Evolutionary conservation across 192 early-diverging fungal genomes (phyloP).

Genomic region (Backusella liffmaniae): DNA sequence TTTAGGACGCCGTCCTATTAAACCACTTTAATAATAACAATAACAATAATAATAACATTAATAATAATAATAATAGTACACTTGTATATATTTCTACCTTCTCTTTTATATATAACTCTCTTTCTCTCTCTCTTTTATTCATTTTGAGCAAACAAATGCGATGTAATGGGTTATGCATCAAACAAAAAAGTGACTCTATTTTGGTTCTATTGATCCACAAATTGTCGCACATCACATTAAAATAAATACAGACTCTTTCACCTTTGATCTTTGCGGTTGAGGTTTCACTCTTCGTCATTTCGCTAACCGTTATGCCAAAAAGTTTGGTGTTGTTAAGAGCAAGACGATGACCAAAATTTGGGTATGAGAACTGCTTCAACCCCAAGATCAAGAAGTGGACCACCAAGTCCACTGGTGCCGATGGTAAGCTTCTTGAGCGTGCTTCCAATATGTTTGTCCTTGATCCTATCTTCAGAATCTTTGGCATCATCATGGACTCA

Average conservation of each 20-base stretch:
- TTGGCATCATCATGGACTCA: slow-evolving; percentile 93
- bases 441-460: slow-evolving; percentile 96
- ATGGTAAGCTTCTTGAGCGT: slow-evolving; percentile 86
- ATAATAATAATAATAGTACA: background rate
- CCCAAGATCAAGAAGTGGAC: slow-evolving; percentile 97
- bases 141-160: background rate
- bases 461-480: slow-evolving; percentile 97
- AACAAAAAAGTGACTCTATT: background rate
- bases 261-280: slow-evolving; percentile 98
- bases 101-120: background rate
- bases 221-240: background rate
- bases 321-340: slow-evolving; percentile 92
- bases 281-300: slow-evolving; percentile 98
- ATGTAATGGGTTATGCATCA: background rate
- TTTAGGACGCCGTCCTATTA: slow-evolving; percentile 14
- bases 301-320: slow-evolving; percentile 92
- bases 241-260: slow-evolving; percentile 82
- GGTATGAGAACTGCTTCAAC: slow-evolving; percentile 99
- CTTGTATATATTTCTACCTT: background rate
- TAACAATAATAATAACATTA: no score
- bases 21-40: slow-evolving; percentile 26
- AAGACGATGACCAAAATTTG: slow-evolving; percentile 96
- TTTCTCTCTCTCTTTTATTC: background rate
- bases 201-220: background rate
- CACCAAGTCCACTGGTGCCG: slow-evolving; percentile 68